Conservation (phyloP, 2,329 filamentous ascomycete species). For the Aspergillus intermedius region DNA sequence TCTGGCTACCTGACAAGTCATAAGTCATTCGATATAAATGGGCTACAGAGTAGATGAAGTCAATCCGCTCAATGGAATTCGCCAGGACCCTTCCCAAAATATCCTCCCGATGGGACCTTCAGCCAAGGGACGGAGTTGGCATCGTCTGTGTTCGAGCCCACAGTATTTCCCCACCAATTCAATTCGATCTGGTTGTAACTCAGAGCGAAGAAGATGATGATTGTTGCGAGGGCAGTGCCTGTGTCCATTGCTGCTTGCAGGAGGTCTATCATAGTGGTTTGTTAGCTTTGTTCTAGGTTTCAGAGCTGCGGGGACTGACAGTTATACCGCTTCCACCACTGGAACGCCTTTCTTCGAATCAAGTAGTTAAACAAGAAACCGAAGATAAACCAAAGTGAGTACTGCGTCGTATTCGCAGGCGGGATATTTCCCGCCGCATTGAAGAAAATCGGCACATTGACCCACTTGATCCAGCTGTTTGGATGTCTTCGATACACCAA, state of each 20-base stretch:
- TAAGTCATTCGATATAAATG: no score
- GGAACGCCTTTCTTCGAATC: conserved; percentile 23
- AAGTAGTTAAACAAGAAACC: conserved; percentile 27
- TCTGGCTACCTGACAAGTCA: no score
- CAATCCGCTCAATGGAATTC: conserved; percentile 11
- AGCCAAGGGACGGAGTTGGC: conserved; percentile 28
- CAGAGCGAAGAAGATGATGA: conserved; percentile 29
- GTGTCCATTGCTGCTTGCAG: conserved; percentile 29
- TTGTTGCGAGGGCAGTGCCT: conserved; percentile 25
- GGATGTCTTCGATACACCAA: conserved; percentile 23
- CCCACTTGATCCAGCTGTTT: conserved; percentile 24
- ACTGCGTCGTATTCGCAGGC: conserved; percentile 25
- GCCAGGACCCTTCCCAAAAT: conserved; percentile 28
- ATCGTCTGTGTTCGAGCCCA: conserved; percentile 30
- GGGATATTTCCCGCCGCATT: conserved; percentile 29
- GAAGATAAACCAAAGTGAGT: conserved; percentile 29
- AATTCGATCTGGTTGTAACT: conserved; percentile 24
- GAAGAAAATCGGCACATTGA: conserved; percentile 31
- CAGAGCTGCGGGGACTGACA: conserved; percentile 7
- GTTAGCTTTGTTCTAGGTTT: not conserved
- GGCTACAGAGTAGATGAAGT: no score
- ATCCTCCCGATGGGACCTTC: conserved; percentile 19
- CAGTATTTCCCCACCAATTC: conserved; percentile 32
- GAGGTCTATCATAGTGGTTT: conserved; percentile 4
- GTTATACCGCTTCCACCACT: conserved; percentile 30